Conservation (phyloP, 352 stramenopile genomes). For the Pythium coloratum region DNA sequence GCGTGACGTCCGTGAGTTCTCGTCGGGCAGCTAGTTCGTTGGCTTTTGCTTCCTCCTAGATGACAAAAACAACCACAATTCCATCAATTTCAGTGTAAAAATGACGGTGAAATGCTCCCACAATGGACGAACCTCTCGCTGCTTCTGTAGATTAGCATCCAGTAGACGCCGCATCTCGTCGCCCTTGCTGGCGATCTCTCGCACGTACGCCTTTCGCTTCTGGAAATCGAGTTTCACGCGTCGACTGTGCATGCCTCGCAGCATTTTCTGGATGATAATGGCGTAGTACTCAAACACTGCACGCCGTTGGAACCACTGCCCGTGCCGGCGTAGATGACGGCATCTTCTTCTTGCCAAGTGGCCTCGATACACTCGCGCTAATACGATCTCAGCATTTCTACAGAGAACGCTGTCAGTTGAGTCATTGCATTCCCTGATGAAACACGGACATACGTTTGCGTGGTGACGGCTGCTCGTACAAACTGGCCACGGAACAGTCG, state of each 20-base stretch:
- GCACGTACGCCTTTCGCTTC: slow-evolving; percentile 58
- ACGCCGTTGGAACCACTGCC: slow-evolving; percentile 25
- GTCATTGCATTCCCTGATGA: no score
- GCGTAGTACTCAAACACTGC: slow-evolving; percentile 50
- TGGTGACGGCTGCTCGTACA: slow-evolving; percentile 42
- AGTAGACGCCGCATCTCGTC: slow-evolving; percentile 50
- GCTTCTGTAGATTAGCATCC: slow-evolving; percentile 38
- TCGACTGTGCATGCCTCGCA: slow-evolving; percentile 49
- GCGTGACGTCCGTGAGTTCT: slow-evolving; percentile 53
- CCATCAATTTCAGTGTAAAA: no score
- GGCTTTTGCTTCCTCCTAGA: slow-evolving; percentile 36
- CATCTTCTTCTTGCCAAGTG: slow-evolving; percentile 47
- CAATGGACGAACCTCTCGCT: slow-evolving; percentile 33
- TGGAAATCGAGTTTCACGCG: slow-evolving; percentile 53
- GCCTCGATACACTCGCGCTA: slow-evolving; percentile 58
- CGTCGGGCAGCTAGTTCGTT: slow-evolving; percentile 37
- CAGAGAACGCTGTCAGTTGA: no score
- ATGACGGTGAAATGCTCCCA: neutral
- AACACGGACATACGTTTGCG: slow-evolving; percentile 22
- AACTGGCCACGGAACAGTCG: slow-evolving; percentile 56
- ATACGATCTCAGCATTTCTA: slow-evolving; percentile 53
- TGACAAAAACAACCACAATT: neutral
- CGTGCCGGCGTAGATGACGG: slow-evolving; percentile 22
- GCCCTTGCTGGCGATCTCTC: slow-evolving; percentile 48
- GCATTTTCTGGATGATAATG: slow-evolving; percentile 53